Evolutionary conservation across 2,329 filamentous ascomycete genomes (phyloP), one percentile per base, ranked within the genome.

Genomic region (Rutstroemia sydowiana): DNA sequence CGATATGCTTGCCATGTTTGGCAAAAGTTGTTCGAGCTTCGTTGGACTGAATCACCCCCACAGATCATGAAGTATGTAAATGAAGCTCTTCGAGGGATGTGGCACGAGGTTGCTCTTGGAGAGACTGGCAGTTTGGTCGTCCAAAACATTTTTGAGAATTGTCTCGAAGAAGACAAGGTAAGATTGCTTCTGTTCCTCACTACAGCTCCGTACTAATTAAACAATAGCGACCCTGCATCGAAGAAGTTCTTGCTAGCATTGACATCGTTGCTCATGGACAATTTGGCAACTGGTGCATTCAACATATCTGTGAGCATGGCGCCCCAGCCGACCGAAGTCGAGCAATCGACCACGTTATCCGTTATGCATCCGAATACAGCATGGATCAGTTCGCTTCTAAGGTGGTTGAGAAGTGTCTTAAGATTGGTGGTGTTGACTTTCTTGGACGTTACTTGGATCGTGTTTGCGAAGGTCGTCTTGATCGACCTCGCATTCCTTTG

Each of bases 21-120:
- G 93, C 93, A 98, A 74, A 98, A 98, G 75, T 81, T 98, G 26
- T 98, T 98, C 68, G 93, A 98, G 70, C 81, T 98, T 61, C 86
- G 93, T 65, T 98, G 93, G 93, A 89, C 84, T 57, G 87, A 91
- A 63, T 88, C 90, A 36, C 93, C 93, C 39, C 93, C 93, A 21
- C 91, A 96, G 70, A 95, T 98, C 71, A 98, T 98, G 93, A 88
- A 87, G 64, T 95, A 88, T 64, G 95, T 98, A 71, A 98, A 98
- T 65, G 90, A 97, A 62, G 87, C 93, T 55, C 79, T 98, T 50
- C 81, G 82, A 54, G 92, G 92, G 54, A 97, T 97, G 90, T 98
- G 93, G 93, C 91, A 97, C 65, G 92, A 98, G 65, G 93, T 98
- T 57, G 95, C 95, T 20, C 75, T 97, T 48, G 93, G 93, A 32